Evolutionary conservation across 352 stramenopile genomes (phyloP).

Genomic region (Globisporangium cylindrosporum): DNA sequence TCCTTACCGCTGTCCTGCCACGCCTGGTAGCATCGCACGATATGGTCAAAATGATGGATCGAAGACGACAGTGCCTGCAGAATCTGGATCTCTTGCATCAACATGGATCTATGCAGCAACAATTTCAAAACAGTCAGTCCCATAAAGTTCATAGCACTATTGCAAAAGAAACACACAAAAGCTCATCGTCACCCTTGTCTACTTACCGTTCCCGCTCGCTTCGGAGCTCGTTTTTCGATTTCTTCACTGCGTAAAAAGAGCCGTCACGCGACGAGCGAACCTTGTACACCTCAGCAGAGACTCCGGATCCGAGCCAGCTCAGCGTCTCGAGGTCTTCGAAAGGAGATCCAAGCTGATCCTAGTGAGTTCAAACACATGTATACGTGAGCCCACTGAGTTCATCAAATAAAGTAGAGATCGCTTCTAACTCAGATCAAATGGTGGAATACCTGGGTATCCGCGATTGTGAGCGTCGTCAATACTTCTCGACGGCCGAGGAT

Average conservation of each 20-base stretch:
- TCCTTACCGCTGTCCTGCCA: slow-evolving; percentile 89
- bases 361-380: neutral
- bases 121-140: neutral
- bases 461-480: slow-evolving; percentile 25
- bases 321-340: slow-evolving; percentile 61
- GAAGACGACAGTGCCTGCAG: slow-evolving; percentile 39
- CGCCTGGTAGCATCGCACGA: slow-evolving; percentile 94
- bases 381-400: neutral
- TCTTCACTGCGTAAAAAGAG: slow-evolving; percentile 71
- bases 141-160: neutral
- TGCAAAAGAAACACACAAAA: neutral
- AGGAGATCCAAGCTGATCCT: slow-evolving; percentile 13
- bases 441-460: slow-evolving; percentile 14
- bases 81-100: slow-evolving; percentile 64
- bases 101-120: slow-evolving; percentile 36
- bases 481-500: slow-evolving; percentile 25
- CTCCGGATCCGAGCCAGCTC: slow-evolving; percentile 57
- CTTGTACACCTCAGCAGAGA: slow-evolving; percentile 75
- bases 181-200: neutral
- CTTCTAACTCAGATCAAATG: neutral
- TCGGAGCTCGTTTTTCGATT: slow-evolving; percentile 72
- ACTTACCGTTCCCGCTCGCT: slow-evolving; percentile 69
- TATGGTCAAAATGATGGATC: slow-evolving; percentile 62
- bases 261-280: slow-evolving; percentile 35
- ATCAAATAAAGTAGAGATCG: too few relatives aligned